Percentiles rank a stretch among this genome's conserved stretches.
Conservation (phyloP, 2,329 filamentous ascomycete genomes). For the Curvularia sp. region DNA sequence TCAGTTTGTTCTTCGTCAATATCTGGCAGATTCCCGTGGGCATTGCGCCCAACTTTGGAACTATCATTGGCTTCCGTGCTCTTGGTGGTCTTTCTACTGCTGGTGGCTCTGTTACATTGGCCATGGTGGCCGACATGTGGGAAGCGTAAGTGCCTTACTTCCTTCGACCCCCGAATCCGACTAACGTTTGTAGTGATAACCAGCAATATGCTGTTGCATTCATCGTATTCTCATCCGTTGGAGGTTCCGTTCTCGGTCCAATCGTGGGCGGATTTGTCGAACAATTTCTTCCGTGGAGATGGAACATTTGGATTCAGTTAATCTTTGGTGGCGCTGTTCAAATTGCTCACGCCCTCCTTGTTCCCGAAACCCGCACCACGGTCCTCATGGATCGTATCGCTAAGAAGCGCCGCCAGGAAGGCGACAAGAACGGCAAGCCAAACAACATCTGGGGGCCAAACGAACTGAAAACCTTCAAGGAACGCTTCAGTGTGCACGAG, state of each 20-base stretch:
- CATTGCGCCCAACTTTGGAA: slow-evolving; percentile 74
- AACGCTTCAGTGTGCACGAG: slow-evolving; percentile 49
- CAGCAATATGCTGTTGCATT: slow-evolving; percentile 73
- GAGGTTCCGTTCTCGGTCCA: slow-evolving; percentile 76
- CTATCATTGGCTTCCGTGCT: slow-evolving; percentile 68
- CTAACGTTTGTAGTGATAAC: slow-evolving; percentile 40
- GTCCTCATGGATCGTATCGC: slow-evolving; percentile 81
- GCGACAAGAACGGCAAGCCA: slow-evolving; percentile 64
- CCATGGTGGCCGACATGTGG: slow-evolving; percentile 68
- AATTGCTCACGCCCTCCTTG: slow-evolving; percentile 69
- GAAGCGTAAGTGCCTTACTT: slow-evolving; percentile 46
- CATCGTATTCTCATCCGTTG: slow-evolving; percentile 79
- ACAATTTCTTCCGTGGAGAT: slow-evolving; percentile 72
- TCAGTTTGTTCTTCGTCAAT: slow-evolving; percentile 76
- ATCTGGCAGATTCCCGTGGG: slow-evolving; percentile 72
- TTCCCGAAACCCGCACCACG: slow-evolving; percentile 79
- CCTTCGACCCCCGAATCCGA: background rate
- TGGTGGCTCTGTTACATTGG: slow-evolving; percentile 69
- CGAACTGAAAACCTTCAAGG: slow-evolving; percentile 61
- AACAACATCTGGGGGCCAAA: slow-evolving; percentile 75
- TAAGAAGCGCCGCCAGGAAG: slow-evolving; percentile 71
- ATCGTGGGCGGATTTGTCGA: slow-evolving; percentile 81
- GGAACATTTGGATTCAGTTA: slow-evolving; percentile 85
- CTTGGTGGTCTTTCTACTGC: slow-evolving; percentile 59
- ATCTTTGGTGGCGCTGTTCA: slow-evolving; percentile 79